Evolutionary conservation across 768 basidiomycete species (phyloP).

Genomic region (Podaxis carcinomalis): DNA sequence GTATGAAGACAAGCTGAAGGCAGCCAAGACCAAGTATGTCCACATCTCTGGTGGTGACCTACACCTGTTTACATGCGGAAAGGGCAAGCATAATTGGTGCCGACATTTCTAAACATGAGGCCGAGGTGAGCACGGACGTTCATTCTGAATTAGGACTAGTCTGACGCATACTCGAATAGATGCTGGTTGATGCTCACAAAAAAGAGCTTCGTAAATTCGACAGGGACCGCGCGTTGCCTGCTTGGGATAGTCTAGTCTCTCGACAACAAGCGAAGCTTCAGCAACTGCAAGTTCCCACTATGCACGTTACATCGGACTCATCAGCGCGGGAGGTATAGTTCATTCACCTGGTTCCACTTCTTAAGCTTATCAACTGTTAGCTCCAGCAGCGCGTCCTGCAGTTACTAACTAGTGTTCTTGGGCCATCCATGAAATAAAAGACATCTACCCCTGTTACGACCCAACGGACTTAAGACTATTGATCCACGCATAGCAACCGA

Average conservation of each 20-base stretch:
- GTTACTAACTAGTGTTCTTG: constrained; percentile 56
- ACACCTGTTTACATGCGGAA: constrained; percentile 7
- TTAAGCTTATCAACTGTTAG: constrained; percentile 27
- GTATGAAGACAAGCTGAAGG: constrained; percentile 69
- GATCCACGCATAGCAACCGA: background rate
- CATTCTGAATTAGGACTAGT: background rate
- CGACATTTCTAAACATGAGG: constrained; percentile 64
- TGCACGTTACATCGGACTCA: constrained; percentile 52
- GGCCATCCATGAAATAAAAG: constrained; percentile 13
- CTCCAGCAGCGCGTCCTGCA: constrained; percentile 68
- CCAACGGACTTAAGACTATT: background rate
- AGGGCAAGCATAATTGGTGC: constrained; percentile 69
- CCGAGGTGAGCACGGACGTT: constrained; percentile 36
- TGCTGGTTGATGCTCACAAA: constrained; percentile 58
- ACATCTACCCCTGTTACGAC: background rate
- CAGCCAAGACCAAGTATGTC: constrained; percentile 61
- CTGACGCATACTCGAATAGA: constrained; percentile 35
- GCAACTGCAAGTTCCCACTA: constrained; percentile 60
- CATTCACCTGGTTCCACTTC: background rate
- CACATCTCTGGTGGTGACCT: constrained; percentile 1
- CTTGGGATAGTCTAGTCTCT: constrained; percentile 73
- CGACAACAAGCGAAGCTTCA: constrained; percentile 68
- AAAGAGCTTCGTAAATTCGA: constrained; percentile 69
- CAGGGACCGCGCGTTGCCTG: constrained; percentile 58
- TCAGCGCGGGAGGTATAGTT: constrained; percentile 53